Conservation (phyloP, 140 eudicot genomes). For the Senecio squalidus region DNA sequence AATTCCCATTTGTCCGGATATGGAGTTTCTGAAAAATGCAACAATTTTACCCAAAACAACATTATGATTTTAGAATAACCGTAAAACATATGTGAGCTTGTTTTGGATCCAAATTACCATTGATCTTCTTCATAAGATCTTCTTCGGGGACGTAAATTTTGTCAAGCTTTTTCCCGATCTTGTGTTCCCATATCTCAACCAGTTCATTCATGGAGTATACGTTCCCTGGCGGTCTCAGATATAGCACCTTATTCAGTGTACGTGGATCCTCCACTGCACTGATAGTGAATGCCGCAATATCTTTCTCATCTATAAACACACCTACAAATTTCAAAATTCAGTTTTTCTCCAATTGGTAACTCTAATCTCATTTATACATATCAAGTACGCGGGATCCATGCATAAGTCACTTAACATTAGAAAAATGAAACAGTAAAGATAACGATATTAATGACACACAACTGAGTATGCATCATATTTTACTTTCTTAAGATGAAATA, state of each 20-base stretch:
- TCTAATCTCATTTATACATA: no score
- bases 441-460: no score
- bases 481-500: no score
- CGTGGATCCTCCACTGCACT: conserved; percentile 80
- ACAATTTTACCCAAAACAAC: neutral
- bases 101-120: conserved; percentile 37
- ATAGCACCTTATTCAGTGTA: conserved; percentile 54
- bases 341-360: no score
- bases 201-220: conserved; percentile 71
- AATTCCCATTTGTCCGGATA: conserved; percentile 67
- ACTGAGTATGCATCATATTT: no score
- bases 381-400: no score
- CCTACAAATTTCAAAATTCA: conserved; percentile 36
- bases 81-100: neutral
- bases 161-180: conserved; percentile 60
- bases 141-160: conserved; percentile 56
- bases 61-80: neutral
- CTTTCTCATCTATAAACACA: conserved; percentile 67
- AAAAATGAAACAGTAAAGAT: no score
- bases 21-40: conserved; percentile 53
- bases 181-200: conserved; percentile 69
- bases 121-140: conserved; percentile 59
- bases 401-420: no score
- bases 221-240: conserved; percentile 81
- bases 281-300: conserved; percentile 83